Percentiles rank a stretch among this genome's conserved stretches.
Conservation (phyloP, 2,329 filamentous ascomycete genomes). For the Neofusicoccum umdonicola region DNA sequence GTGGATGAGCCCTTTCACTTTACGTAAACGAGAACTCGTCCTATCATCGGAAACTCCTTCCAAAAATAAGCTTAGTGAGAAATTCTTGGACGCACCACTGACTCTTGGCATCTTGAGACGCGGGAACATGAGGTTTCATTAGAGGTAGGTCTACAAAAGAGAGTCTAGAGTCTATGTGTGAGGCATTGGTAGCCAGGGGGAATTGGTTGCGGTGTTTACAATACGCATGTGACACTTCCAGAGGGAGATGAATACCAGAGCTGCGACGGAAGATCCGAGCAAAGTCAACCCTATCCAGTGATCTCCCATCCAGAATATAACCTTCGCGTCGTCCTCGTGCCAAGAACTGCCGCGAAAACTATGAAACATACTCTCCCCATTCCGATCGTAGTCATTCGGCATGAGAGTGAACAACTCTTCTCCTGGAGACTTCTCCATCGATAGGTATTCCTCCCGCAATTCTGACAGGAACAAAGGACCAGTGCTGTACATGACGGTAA, state of each 20-base stretch:
- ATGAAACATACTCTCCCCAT: conserved; percentile 31
- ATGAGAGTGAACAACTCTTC: conserved; percentile 23
- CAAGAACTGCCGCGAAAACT: conserved; percentile 32
- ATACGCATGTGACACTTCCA: not conserved
- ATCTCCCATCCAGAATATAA: conserved; percentile 28
- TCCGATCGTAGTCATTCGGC: conserved; percentile 29
- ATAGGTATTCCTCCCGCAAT: conserved; percentile 27
- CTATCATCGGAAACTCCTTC: no score
- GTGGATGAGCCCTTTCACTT: no score
- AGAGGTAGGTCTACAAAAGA: no score
- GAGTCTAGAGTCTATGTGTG: no score
- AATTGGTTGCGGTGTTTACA: not conserved
- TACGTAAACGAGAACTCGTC: no score
- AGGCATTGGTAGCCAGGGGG: no score
- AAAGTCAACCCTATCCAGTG: not conserved
- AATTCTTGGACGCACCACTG: no score
- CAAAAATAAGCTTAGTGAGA: no score
- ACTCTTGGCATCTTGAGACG: no score
- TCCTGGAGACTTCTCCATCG: not conserved
- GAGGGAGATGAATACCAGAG: not conserved
- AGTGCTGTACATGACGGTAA: conserved; percentile 32
- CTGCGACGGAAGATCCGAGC: not conserved
- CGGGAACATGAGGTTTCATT: no score
- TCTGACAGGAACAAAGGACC: conserved; percentile 29
- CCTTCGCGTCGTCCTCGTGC: conserved; percentile 30